phyloP scores from a whole-genome alignment of 768 basidiomycete genomes.

The Naganishia vishniacii region DNA sequence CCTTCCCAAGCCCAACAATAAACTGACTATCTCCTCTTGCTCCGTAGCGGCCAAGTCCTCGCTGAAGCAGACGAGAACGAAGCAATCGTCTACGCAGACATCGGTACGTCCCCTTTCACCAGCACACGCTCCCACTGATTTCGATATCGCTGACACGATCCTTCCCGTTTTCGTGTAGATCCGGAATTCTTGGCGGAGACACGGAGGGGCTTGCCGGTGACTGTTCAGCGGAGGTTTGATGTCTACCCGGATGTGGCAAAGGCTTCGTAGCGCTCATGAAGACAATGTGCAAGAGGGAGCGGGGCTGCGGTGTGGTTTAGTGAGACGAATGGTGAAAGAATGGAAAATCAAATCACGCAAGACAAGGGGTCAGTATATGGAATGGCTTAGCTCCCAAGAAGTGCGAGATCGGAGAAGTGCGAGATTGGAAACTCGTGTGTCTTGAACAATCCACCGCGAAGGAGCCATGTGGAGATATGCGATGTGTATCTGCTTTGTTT shows the following conservation, averaged over 20 bases:
- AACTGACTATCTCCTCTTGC: neutral
- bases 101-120: constrained; percentile 58
- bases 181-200: constrained; percentile 62
- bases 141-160: constrained; percentile 28
- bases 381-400: too few relatives aligned
- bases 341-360: too few relatives aligned
- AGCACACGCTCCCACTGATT: constrained; percentile 13
- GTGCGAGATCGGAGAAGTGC: too few relatives aligned
- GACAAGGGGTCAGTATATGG: too few relatives aligned
- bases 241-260: constrained; percentile 69
- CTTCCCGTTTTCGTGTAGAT: constrained; percentile 49
- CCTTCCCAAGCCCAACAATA: neutral
- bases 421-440: too few relatives aligned
- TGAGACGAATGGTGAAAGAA: too few relatives aligned
- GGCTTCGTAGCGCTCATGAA: too few relatives aligned
- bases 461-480: too few relatives aligned
- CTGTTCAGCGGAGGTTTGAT: constrained; percentile 81
- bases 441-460: too few relatives aligned
- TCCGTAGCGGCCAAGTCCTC: constrained; percentile 66
- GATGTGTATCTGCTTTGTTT: too few relatives aligned
- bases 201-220: constrained; percentile 83
- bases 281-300: too few relatives aligned
- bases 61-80: constrained; percentile 70
- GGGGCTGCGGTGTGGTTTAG: too few relatives aligned
- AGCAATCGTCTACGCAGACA: constrained; percentile 69